These are phyloP conservation scores for Brassica cretica DNA, from an alignment of 345 rosid species.

Conservation along the genomic window DNA sequence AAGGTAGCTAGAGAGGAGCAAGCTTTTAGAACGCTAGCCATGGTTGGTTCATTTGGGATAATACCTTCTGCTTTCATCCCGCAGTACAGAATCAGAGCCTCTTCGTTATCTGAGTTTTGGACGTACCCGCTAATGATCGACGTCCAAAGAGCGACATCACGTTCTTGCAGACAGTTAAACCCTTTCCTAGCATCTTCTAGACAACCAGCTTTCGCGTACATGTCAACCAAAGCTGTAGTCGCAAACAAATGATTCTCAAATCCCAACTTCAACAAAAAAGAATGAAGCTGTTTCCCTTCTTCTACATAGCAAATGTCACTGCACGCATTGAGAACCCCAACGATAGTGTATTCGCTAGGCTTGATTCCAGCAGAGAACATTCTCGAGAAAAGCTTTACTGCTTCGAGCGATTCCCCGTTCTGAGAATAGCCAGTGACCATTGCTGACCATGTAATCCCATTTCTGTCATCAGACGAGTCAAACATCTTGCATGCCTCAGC, in stretches of 20 bases:
- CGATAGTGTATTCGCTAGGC: constrained; percentile 71
- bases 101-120: constrained; percentile 52
- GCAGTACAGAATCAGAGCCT: constrained; percentile 57
- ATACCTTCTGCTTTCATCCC: constrained; percentile 61
- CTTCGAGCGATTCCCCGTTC: constrained; percentile 60
- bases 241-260: constrained; percentile 61
- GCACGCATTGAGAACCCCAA: constrained; percentile 81
- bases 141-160: constrained; percentile 78
- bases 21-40: constrained; percentile 66
- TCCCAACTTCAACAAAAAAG: constrained; percentile 61
- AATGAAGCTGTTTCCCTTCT: constrained; percentile 76
- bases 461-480: constrained; percentile 59
- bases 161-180: constrained; percentile 49
- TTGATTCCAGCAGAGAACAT: constrained; percentile 66
- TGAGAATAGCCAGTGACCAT: constrained; percentile 88
- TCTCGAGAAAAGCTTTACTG: constrained; percentile 55
- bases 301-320: constrained; percentile 57
- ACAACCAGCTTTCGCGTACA: constrained; percentile 65
- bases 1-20: constrained; percentile 54
- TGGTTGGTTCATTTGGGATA: constrained; percentile 64
- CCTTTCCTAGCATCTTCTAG: constrained; percentile 58
- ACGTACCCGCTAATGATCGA: constrained; percentile 64
- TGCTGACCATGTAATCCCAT: constrained; percentile 85
- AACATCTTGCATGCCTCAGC: constrained; percentile 59
- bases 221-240: constrained; percentile 67